Conservation (phyloP, 2,329 filamentous ascomycete genomes). For the Parastagonospora avenae region DNA sequence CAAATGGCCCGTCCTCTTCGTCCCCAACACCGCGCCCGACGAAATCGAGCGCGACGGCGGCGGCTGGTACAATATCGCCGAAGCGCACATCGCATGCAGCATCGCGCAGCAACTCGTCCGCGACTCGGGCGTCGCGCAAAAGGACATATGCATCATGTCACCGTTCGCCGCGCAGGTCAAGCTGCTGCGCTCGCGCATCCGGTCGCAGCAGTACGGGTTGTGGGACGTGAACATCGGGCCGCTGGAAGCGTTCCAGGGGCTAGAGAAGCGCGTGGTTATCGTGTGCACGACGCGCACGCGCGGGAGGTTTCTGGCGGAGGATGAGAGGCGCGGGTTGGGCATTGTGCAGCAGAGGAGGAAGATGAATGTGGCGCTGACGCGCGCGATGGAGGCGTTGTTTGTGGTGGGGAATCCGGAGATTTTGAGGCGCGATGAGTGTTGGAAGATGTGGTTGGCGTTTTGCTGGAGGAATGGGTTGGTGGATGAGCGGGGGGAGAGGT, state of each 20-base stretch:
- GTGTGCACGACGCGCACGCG: conserved; percentile 51
- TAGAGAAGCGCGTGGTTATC: conserved; percentile 52
- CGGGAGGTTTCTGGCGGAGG: conserved; percentile 38
- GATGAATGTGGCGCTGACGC: conserved; percentile 54
- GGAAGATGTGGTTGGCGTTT: conserved; percentile 47
- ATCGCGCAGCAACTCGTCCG: conserved; percentile 34
- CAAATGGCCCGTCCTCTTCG: conserved; percentile 51
- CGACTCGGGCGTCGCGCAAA: conserved; percentile 29
- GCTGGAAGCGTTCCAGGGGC: conserved; percentile 53
- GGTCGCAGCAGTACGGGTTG: conserved; percentile 30
- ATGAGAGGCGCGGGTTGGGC: conserved; percentile 40
- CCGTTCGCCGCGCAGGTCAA: conserved; percentile 54
- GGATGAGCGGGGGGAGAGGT: conserved; percentile 14
- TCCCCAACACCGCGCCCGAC: conserved; percentile 45
- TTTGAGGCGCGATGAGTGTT: conserved; percentile 44
- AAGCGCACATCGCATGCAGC: conserved; percentile 39
- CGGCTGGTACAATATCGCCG: conserved; percentile 45
- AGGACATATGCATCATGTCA: conserved; percentile 52
- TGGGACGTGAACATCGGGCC: conserved; percentile 53
- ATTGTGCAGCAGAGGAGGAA: conserved; percentile 46
- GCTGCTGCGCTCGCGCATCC: conserved; percentile 45
- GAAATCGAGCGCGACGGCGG: conserved; percentile 50
- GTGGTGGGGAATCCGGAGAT: conserved; percentile 50
- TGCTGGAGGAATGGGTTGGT: conserved; percentile 47
- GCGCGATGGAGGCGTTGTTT: conserved; percentile 50